A percentile compares a stretch with the other conserved stretches of the same genome.
phyloP scores from a whole-genome alignment of 805 yeast species.

The Geotrichum ghanense region DNA sequence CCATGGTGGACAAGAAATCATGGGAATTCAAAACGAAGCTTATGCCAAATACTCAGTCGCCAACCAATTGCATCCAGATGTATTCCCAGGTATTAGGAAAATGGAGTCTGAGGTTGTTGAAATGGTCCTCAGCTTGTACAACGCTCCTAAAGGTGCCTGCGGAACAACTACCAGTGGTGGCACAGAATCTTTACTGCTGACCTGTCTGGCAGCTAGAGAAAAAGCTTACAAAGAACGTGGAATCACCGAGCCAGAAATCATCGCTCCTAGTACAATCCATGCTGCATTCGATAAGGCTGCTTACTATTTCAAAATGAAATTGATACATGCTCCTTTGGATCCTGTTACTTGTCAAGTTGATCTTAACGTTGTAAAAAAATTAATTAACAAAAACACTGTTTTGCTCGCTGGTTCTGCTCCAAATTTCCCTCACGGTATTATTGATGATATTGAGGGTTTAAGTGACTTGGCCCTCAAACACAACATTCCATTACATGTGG shows the following conservation, averaged over 20 bases:
- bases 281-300: constrained; percentile 95
- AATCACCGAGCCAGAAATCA: constrained; percentile 65
- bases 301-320: constrained; percentile 74
- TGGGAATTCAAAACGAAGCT: constrained; percentile 64
- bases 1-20: constrained; percentile 81
- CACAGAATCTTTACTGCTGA: constrained; percentile 78
- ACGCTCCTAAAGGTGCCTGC: constrained; percentile 64
- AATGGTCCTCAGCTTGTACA: constrained; percentile 72
- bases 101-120: constrained; percentile 94
- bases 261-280: constrained; percentile 83
- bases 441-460: constrained; percentile 74
- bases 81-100: constrained; percentile 90
- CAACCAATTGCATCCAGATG: constrained; percentile 94
- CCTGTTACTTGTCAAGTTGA: constrained; percentile 59
- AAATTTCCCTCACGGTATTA: constrained; percentile 91
- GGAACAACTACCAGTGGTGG: constrained; percentile 94
- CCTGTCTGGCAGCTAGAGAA: constrained; percentile 83
- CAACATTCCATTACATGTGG: constrained; percentile 85
- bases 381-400: constrained; percentile 71
- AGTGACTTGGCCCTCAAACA: constrained; percentile 53
- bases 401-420: constrained; percentile 91
- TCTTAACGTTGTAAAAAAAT: constrained; percentile 43
- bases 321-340: constrained; percentile 71
- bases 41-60: constrained; percentile 72
- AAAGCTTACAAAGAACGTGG: constrained; percentile 44